Conservation (phyloP, 2,329 filamentous ascomycete species). For the Alternaria panax region DNA sequence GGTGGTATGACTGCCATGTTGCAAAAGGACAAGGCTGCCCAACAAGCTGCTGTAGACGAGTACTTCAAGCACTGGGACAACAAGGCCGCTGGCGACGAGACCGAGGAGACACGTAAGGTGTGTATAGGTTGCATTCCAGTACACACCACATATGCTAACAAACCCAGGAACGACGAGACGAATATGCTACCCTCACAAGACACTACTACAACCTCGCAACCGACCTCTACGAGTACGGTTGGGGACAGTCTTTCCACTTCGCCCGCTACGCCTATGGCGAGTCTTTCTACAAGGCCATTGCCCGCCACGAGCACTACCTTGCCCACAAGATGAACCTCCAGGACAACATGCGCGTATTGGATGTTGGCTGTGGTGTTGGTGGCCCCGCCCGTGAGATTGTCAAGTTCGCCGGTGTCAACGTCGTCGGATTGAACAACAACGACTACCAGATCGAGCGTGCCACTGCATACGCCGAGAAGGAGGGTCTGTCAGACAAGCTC, state of each 20-base stretch:
- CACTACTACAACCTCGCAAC: slow-evolving; percentile 99
- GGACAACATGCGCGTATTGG: slow-evolving; percentile 86
- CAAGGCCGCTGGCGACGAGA: slow-evolving; percentile 80
- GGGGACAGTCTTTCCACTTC: slow-evolving; percentile 97
- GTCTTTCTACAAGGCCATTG: slow-evolving; percentile 88
- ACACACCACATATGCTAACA: slow-evolving; percentile 24
- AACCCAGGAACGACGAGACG: slow-evolving; percentile 76
- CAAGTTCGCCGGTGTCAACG: slow-evolving; percentile 89
- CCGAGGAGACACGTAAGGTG: slow-evolving; percentile 80
- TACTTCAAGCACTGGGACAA: slow-evolving; percentile 98
- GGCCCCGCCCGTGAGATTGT: slow-evolving; percentile 95
- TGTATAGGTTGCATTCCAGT: slow-evolving; percentile 9
- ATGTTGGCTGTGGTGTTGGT: slow-evolving; percentile 96
- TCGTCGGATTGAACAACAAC: slow-evolving; percentile 97
- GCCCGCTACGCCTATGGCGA: slow-evolving; percentile 90
- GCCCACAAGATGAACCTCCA: slow-evolving; percentile 87
- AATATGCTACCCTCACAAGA: slow-evolving; percentile 92
- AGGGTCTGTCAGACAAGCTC: slow-evolving; percentile 80
- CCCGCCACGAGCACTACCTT: slow-evolving; percentile 97
- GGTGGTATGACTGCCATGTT: slow-evolving; percentile 86
- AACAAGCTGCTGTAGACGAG: slow-evolving; percentile 83
- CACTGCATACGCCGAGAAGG: slow-evolving; percentile 81
- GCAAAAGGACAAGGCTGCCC: slow-evolving; percentile 78
- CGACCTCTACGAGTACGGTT: slow-evolving; percentile 95
- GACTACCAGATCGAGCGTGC: slow-evolving; percentile 98